phyloP scores from a whole-genome alignment of 2,329 filamentous ascomycete genomes.

The Pseudocercospora eumusae region DNA sequence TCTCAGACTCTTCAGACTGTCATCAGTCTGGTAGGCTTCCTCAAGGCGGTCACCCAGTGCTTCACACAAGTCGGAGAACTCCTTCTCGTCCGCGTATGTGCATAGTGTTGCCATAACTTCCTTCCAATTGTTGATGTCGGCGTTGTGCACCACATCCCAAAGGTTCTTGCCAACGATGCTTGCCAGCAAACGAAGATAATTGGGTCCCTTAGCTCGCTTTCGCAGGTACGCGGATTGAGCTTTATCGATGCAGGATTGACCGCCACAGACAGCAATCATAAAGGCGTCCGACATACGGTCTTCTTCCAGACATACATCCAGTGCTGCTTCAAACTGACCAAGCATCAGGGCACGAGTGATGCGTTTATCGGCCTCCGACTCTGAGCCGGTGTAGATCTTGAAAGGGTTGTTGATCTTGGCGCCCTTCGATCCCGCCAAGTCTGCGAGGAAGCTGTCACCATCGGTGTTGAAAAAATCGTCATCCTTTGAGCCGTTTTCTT shows the following conservation, averaged over 20 bases:
- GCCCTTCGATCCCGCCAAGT: conserved; percentile 82
- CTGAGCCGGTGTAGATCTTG: conserved; percentile 80
- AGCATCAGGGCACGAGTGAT: conserved; percentile 88
- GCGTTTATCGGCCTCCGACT: conserved; percentile 77
- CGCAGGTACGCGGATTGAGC: conserved; percentile 89
- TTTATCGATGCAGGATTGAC: conserved; percentile 89
- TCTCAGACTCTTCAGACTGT: conserved; percentile 57
- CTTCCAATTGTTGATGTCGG: conserved; percentile 90
- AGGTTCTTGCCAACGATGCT: conserved; percentile 95
- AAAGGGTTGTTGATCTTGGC: conserved; percentile 94
- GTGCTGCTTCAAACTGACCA: conserved; percentile 85
- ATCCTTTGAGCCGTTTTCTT: conserved; percentile 38
- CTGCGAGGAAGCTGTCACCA: conserved; percentile 82
- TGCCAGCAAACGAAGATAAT: conserved; percentile 85
- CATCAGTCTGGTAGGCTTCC: conserved; percentile 59
- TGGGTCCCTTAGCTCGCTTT: conserved; percentile 77
- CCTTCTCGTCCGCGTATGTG: conserved; percentile 86
- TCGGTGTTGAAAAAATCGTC: conserved; percentile 75
- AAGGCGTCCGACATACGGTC: conserved; percentile 93
- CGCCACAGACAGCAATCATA: conserved; percentile 95
- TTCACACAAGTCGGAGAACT: conserved; percentile 94
- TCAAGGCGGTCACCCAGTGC: conserved; percentile 87
- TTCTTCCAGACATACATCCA: conserved; percentile 84
- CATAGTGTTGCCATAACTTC: conserved; percentile 94
- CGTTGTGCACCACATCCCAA: conserved; percentile 97